Evolutionary conservation across 192 early-diverging fungal genomes (phyloP).

Genomic region (Jimgerdemannia flammicorona): DNA sequence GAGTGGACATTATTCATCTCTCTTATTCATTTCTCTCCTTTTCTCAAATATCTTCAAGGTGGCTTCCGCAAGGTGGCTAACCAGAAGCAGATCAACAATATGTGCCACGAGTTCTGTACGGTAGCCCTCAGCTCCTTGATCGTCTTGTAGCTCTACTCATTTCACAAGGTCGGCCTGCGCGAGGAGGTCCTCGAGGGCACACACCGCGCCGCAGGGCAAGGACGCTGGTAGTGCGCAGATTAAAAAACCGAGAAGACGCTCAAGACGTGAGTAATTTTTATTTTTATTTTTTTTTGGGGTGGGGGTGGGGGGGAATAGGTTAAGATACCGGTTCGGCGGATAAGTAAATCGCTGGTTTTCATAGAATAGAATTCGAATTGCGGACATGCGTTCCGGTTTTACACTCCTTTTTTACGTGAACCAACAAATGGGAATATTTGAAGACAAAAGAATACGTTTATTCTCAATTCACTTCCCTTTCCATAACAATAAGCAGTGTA

Average conservation of each 20-base stretch:
- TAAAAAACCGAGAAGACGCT: conserved; percentile 35
- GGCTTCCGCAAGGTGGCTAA: conserved; percentile 60
- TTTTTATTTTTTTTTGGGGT: too few relatives aligned
- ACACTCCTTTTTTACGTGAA: too few relatives aligned
- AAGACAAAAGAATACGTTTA: too few relatives aligned
- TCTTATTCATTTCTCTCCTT: too few relatives aligned
- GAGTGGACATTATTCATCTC: too few relatives aligned
- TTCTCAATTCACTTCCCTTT: too few relatives aligned
- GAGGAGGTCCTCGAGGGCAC: conserved; percentile 26
- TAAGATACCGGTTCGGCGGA: neutral
- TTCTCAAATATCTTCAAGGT: conserved; percentile 40
- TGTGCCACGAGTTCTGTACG: conserved; percentile 66
- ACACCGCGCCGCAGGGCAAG: conserved; percentile 20
- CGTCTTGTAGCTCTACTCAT: conserved; percentile 60
- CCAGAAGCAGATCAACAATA: conserved; percentile 56
- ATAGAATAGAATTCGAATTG: neutral
- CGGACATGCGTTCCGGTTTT: neutral
- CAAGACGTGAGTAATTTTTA: conserved; percentile 36
- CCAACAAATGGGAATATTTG: too few relatives aligned
- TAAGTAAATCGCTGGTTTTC: too few relatives aligned
- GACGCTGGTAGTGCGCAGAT: conserved; percentile 20
- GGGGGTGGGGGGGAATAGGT: neutral
- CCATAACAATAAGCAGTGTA: too few relatives aligned
- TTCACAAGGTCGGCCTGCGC: conserved; percentile 49
- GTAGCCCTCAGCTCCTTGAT: conserved; percentile 58